Base-by-base conservation (phyloP, 176 grass and related monocot species). In the Typha latifolia region DNA sequence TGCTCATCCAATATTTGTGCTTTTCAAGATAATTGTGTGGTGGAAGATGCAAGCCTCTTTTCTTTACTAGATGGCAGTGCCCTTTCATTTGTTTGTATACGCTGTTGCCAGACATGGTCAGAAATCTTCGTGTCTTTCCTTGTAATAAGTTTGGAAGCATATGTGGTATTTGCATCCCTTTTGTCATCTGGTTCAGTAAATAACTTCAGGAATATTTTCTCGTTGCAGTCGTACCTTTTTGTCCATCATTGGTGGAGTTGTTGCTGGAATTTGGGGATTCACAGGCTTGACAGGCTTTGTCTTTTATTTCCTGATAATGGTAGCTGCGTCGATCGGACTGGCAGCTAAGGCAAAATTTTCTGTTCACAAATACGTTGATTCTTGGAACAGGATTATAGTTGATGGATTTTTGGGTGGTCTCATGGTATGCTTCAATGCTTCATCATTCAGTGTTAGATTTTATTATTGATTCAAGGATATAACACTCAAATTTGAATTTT, bases 201-300 rank as follows among this genome's bases (percentile, higher is more conserved):
- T 49, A 64, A 61, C 19, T 83, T 12, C 16, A 14, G 62, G n/a
- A 55, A 66, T 29, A 43, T 76, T 62, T 76, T 47, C 69, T 34
- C n/a, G 6, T 68, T 78, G 51, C 84, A 96, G 87, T 43, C 91
- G 87, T 47, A 96, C 91, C 69, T 96, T 96, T 82, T 75, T 96
- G 59, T 96, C 87, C 12, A 96, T 96, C 82, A 71, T 85, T 66
- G 82, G 87, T 87, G 91, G 91, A 69, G 91, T 96, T 63, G 59
- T 91, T 82, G 84, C 91, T 61, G 91, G 91, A 55, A 85, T 96
- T 23, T 88, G 82, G 91, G 91, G 91, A 22, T 96, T 91, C 77
- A 96, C 91, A 13, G 82, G 91, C 13, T 66, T 96, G 69, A 83
- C 49, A 2, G 91, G 87, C 12, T 96, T 96, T 48, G 48, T 96